These are phyloP conservation scores for Sarocladium kiliense DNA, from an alignment of 2,329 filamentous ascomycete genomes.

Conservation along the genomic window DNA sequence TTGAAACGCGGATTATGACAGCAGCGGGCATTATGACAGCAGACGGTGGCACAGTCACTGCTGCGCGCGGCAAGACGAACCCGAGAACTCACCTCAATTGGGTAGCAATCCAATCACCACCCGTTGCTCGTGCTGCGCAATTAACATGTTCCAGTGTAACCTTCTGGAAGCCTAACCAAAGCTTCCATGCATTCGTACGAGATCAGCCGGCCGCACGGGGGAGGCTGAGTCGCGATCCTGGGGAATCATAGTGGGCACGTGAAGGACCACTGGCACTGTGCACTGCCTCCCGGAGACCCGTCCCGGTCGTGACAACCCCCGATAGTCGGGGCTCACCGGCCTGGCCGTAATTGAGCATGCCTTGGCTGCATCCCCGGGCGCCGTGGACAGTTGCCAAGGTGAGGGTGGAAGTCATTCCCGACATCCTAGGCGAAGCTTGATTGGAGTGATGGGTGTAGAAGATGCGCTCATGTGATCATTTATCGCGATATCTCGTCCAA, in stretches of 20 bases:
- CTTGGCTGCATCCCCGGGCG: not conserved
- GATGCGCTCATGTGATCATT: not conserved
- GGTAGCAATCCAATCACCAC: not conserved
- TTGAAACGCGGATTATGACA: not conserved
- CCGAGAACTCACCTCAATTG: not conserved
- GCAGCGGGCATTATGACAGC: not conserved
- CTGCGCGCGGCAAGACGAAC: not conserved
- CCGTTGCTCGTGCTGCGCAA: too few relatives aligned
- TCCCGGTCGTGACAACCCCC: not conserved
- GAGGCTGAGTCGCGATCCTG: conserved; percentile 5
- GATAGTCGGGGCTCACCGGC: not conserved
- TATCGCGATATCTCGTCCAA: not conserved
- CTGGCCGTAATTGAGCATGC: not conserved
- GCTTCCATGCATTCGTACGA: conserved; percentile 7
- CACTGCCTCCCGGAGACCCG: conserved; percentile 6
- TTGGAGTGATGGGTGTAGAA: not conserved
- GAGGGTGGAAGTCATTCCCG: not conserved
- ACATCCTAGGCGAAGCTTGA: not conserved
- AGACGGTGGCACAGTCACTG: not conserved
- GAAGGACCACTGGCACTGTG: not conserved
- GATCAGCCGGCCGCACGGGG: not conserved
- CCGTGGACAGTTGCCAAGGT: not conserved
- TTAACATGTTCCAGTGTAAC: not conserved
- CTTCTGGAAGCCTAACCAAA: conserved; percentile 1
- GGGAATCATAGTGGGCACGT: not conserved